These are phyloP conservation scores for Mycoemilia scoparia DNA, from an alignment of 192 early-diverging fungal species.

Conservation along the genomic window DNA sequence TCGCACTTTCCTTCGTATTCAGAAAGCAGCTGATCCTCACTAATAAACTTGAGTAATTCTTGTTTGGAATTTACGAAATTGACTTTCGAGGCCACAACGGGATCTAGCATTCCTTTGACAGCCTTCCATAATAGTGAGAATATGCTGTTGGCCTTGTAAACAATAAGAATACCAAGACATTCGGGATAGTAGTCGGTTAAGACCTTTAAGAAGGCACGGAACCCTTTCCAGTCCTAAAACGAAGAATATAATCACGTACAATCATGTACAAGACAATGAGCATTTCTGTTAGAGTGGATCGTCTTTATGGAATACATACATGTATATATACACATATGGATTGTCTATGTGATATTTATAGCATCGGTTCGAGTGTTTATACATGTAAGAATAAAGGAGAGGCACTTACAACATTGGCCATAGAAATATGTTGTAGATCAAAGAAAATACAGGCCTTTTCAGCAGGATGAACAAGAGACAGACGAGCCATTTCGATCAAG, in stretches of 20 bases:
- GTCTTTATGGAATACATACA: too few species aligned
- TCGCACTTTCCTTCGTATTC: conserved; percentile 38
- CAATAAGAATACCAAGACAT: conserved; percentile 56
- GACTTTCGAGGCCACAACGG: conserved; percentile 76
- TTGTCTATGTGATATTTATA: background rate
- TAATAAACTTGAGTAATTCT: conserved; percentile 45
- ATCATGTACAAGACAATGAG: background rate
- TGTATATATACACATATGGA: background rate
- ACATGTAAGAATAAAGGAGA: too few species aligned
- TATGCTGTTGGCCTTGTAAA: conserved; percentile 80
- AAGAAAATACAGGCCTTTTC: conserved; percentile 56
- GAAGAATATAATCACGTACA: conserved; percentile 1
- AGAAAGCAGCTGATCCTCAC: conserved; percentile 33
- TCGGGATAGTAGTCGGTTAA: conserved; percentile 87
- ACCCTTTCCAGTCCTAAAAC: conserved; percentile 53
- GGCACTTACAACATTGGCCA: conserved; percentile 65
- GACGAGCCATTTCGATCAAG: conserved; percentile 37
- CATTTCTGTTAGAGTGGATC: conserved; percentile 2
- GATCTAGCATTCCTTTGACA: conserved; percentile 68
- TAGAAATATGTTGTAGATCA: conserved; percentile 57
- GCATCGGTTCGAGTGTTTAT: too few species aligned
- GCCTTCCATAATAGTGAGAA: conserved; percentile 72
- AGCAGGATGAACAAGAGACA: conserved; percentile 30
- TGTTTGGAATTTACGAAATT: conserved; percentile 44
- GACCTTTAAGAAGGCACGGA: conserved; percentile 58